Conservation (phyloP, 2,329 filamentous ascomycete genomes). For the Aspergillus pseudoviridinutans region DNA sequence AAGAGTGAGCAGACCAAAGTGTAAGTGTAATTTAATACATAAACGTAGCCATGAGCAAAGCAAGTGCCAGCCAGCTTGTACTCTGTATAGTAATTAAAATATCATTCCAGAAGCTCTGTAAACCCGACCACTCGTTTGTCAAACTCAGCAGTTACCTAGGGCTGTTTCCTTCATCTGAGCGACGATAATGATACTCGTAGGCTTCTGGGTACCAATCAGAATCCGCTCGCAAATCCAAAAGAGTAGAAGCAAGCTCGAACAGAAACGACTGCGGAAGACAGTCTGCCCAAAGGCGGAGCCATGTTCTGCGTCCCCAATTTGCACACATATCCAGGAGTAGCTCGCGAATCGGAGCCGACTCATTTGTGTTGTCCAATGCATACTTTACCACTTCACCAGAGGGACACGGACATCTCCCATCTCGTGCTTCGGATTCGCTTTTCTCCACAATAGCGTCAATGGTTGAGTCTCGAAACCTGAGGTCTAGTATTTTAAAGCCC, state of each 20-base stretch:
- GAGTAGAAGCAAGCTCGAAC: neutral
- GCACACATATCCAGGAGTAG: neutral
- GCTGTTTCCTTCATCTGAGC: too few species aligned
- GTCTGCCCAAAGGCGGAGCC: neutral
- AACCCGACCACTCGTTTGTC: too few species aligned
- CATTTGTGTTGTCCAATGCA: neutral
- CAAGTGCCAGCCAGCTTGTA: too few species aligned
- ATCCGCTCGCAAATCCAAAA: too few species aligned
- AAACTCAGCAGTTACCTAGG: too few species aligned
- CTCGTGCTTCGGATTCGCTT: neutral
- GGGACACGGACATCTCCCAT: neutral
- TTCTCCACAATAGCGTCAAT: slow-evolving; percentile 1
- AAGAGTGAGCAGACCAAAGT: too few species aligned
- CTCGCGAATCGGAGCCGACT: neutral
- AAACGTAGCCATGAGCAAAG: too few species aligned
- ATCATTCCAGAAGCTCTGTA: too few species aligned
- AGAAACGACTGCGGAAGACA: neutral
- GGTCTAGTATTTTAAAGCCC: neutral
- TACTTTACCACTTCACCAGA: neutral
- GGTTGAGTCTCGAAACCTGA: neutral
- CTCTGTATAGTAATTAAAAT: too few species aligned
- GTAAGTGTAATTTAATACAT: too few species aligned
- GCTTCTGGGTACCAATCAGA: slow-evolving; percentile 23
- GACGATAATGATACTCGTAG: slow-evolving; percentile 17
- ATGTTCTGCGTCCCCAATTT: neutral